Evolutionary conservation across 768 basidiomycete genomes (phyloP), one percentile per base, ranked within the genome.

Genomic region (Thelephora ganbajun): DNA sequence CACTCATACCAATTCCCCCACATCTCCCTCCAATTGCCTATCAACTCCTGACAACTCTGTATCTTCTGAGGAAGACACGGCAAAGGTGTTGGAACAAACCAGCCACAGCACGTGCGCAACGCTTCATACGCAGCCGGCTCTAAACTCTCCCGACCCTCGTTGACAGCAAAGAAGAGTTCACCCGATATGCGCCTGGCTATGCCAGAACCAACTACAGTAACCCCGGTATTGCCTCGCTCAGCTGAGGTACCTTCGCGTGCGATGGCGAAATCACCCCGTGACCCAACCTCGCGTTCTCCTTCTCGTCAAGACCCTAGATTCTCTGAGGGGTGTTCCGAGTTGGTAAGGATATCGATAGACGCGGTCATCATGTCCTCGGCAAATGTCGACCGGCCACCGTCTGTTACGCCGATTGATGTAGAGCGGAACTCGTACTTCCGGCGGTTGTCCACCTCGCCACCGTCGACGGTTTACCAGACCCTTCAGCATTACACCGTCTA

Each of bases 371-470:
- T 66, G 23, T 69, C 74, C 6, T 71, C 73, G 30, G 62, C 68
- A 2, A 56, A 61, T 18, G 52, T 59, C 7, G 66, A 66, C 36
- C 69, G 66, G 37, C 62, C 70, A 1, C 66, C 73, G 2, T 14
- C 39, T 41, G 39, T n/a, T 11, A 74, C 77, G n/a, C 70, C 79
- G 3, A 77, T 85, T 63, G 79, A 89, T 36, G 73, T 76, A 3
- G 88, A 93, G 57, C 78, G 87, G 19, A 85, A 90, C 57, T 86
- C 89, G 1, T 98, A 99, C 64, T 99, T 99, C 66, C 82, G 83
- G 34, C 80, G 92, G n/a, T 69, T 94, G 19, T 91, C 90, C 2
- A 79, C 81, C 30, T 66, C 90, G 4, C 83, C 84, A 1, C 65
- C 69, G 1, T 73, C 76, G 30, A 65, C 70, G 63, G 76, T 97